Evolutionary conservation across 306 rosid species (phyloP).

Genomic region (Clitoria ternatea): DNA sequence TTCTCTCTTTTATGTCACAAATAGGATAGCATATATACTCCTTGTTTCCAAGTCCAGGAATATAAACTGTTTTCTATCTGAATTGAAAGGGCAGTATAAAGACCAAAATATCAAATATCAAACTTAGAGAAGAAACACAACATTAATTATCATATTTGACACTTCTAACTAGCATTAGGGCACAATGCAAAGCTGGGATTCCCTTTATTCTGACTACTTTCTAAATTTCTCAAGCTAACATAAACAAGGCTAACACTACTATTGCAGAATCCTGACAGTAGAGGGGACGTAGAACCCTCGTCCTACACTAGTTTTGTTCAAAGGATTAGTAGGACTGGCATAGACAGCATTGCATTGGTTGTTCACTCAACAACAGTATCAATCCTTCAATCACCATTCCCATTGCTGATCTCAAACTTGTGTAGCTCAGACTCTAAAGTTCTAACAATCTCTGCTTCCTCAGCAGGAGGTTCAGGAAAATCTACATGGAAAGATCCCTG

Average conservation of each 20-base stretch:
- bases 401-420: slow-evolving; percentile 48
- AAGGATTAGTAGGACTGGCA: neutral
- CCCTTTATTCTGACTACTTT: slow-evolving; percentile 24
- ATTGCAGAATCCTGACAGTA: slow-evolving; percentile 12
- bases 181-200: slow-evolving; percentile 28
- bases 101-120: neutral
- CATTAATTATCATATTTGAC: slow-evolving; percentile 25
- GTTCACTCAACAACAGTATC: neutral
- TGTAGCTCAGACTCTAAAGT: slow-evolving; percentile 65
- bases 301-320: slow-evolving; percentile 26
- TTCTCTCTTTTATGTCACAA: neutral
- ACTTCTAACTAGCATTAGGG: slow-evolving; percentile 31
- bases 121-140: neutral
- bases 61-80: neutral
- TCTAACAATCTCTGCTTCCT: slow-evolving; percentile 51
- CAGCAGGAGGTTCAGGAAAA: slow-evolving; percentile 54
- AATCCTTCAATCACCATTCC: slow-evolving; percentile 26
- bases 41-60: neutral
- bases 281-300: neutral
- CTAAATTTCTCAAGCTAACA: slow-evolving; percentile 38
- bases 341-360: slow-evolving; percentile 5
- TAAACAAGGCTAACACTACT: slow-evolving; percentile 34
- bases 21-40: neutral
- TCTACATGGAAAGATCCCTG: slow-evolving; percentile 81
- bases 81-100: neutral